Evolutionary conservation across 1,284 basidiomycete genomes (phyloP).

Genomic region (Cutaneotrichosporon sp.): DNA sequence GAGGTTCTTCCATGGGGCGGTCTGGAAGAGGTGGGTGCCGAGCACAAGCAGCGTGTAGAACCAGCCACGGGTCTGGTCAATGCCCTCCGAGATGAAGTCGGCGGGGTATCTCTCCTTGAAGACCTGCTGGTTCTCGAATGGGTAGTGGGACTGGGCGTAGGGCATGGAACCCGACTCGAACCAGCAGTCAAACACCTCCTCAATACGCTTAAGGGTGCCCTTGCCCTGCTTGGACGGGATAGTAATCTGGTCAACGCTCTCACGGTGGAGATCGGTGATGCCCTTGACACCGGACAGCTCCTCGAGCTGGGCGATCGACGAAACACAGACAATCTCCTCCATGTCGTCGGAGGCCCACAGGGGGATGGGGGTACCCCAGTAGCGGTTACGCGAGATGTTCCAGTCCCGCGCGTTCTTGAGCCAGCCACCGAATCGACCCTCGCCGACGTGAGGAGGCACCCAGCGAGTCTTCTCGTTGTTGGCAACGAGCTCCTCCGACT

Average conservation of each 20-base stretch:
- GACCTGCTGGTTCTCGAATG: constrained; percentile 81
- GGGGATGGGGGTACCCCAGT: constrained; percentile 98
- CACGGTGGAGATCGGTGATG: constrained; percentile 90
- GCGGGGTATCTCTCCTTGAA: constrained; percentile 82
- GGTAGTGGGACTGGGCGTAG: constrained; percentile 95
- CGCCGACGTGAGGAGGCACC: constrained; percentile 88
- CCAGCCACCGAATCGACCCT: constrained; percentile 95
- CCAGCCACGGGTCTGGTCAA: constrained; percentile 94
- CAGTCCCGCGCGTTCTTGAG: constrained; percentile 95
- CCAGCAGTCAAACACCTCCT: constrained; percentile 99
- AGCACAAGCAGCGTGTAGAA: constrained; percentile 98
- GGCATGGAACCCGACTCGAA: constrained; percentile 99
- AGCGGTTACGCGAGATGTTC: constrained; percentile 98
- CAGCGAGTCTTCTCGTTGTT: constrained; percentile 91
- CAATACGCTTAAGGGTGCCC: constrained; percentile 80
- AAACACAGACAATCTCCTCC: constrained; percentile 85
- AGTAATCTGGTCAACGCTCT: constrained; percentile 92
- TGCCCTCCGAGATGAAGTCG: constrained; percentile 98
- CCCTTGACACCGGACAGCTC: constrained; percentile 75
- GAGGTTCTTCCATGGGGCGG: constrained; percentile 96
- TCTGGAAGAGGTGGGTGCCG: constrained; percentile 88
- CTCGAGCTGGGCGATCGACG: constrained; percentile 86
- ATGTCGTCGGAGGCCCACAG: constrained; percentile 93
- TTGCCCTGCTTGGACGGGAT: constrained; percentile 91
- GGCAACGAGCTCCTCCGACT: constrained; percentile 77